A percentile compares a stretch with the other conserved stretches of the same genome.
Evolutionary conservation across 1,139 yeast species (phyloP).

Genomic region (Candida labiduridarum): DNA sequence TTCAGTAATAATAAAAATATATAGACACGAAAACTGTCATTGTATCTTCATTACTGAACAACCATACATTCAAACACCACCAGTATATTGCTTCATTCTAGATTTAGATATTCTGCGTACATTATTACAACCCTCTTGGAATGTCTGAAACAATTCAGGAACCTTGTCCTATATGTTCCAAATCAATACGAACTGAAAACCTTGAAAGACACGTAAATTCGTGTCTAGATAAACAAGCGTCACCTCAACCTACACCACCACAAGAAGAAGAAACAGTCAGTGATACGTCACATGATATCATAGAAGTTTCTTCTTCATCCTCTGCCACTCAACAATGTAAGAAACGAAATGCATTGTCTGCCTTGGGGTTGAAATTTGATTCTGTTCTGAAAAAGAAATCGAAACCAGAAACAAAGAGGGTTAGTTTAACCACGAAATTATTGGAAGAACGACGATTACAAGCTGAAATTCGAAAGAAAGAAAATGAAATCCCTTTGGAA

Average conservation of each 20-base stretch:
- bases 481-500: conserved; percentile 13
- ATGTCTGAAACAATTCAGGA: background rate
- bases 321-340: conserved; percentile 1
- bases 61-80: too few relatives aligned
- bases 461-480: conserved; percentile 14
- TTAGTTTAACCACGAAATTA: conserved; percentile 33
- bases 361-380: conserved; percentile 34
- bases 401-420: conserved; percentile 23
- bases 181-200: conserved; percentile 22
- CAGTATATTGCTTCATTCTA: too few relatives aligned
- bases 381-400: conserved; percentile 23
- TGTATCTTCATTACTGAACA: too few relatives aligned
- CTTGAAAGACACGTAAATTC: conserved; percentile 46
- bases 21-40: too few relatives aligned
- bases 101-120: too few relatives aligned
- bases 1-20: too few relatives aligned
- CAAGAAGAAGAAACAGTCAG: conserved; percentile 3
- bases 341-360: conserved; percentile 27
- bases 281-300: conserved; percentile 8
- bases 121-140: too few relatives aligned
- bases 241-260: conserved; percentile 5
- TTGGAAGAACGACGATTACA: conserved; percentile 35
- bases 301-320: conserved; percentile 4
- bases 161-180: conserved; percentile 42
- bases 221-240: conserved; percentile 29